Percentiles rank a stretch among this genome's conserved stretches.
phyloP scores from a whole-genome alignment of 1,284 basidiomycete genomes.

The Heterobasidion occidentale region DNA sequence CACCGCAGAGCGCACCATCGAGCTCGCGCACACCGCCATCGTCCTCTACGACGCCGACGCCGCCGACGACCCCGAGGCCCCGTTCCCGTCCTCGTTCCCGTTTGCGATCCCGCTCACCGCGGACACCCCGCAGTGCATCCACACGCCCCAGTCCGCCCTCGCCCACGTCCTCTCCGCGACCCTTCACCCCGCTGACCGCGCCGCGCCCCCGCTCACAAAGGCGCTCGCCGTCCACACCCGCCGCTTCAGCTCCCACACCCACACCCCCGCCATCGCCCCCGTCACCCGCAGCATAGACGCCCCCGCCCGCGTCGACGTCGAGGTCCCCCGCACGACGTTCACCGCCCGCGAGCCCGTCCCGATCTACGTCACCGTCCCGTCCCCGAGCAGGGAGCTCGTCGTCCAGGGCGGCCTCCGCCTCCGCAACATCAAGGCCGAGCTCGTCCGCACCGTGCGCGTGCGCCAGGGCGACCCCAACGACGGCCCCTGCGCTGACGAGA shows the following conservation, averaged over 20 bases:
- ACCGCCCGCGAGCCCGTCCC: constrained; percentile 63
- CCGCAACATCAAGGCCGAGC: constrained; percentile 66
- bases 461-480: constrained; percentile 28
- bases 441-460: constrained; percentile 54
- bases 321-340: constrained; percentile 65
- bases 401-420: constrained; percentile 59
- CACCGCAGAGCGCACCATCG: constrained; percentile 51
- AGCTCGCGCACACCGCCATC: constrained; percentile 48
- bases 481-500: constrained; percentile 21
- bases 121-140: constrained; percentile 72
- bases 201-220: constrained; percentile 37
- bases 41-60: constrained; percentile 35
- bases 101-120: constrained; percentile 69
- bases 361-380: constrained; percentile 69
- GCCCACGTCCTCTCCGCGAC: constrained; percentile 59
- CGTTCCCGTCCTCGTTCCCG: constrained; percentile 55
- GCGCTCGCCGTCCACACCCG: constrained; percentile 61
- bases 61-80: constrained; percentile 18
- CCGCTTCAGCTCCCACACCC: constrained; percentile 61
- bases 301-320: constrained; percentile 57
- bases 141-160: constrained; percentile 61
- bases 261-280: constrained; percentile 46
- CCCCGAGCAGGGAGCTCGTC: constrained; percentile 56
- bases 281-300: constrained; percentile 47
- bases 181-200: constrained; percentile 42